Evolutionary conservation across 1,284 basidiomycete species (phyloP).

Genomic region (Bjerkandera adusta): DNA sequence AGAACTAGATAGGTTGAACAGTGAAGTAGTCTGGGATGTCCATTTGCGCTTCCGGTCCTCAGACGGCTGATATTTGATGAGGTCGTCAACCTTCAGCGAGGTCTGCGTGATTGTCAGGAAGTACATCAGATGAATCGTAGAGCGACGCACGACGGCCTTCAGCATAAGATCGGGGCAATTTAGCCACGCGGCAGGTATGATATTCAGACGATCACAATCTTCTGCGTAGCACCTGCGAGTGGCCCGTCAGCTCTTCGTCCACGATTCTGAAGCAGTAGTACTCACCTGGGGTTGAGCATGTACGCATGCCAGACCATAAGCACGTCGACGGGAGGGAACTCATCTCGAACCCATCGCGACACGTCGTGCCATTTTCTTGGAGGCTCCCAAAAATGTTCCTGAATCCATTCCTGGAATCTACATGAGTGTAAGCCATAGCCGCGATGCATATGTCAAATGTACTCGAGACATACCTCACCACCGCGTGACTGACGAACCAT

Average conservation of each 20-base stretch:
- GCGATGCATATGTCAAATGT: constrained; percentile 14
- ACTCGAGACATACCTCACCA: constrained; percentile 4
- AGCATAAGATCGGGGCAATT: not conserved
- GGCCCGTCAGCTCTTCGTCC: not conserved
- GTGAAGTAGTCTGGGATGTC: constrained; percentile 5
- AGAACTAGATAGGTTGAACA: constrained; percentile 14
- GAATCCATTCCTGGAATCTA: not conserved
- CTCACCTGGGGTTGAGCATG: constrained; percentile 43
- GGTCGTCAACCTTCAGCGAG: constrained; percentile 8
- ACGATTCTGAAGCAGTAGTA: constrained; percentile 4
- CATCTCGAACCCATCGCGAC: constrained; percentile 23
- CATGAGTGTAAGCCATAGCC: not conserved
- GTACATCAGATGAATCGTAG: not conserved
- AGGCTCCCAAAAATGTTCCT: not conserved
- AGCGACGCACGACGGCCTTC: constrained; percentile 4
- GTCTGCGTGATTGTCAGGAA: constrained; percentile 2
- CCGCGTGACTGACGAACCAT: not conserved
- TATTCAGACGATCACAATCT: constrained; percentile 13
- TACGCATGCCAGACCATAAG: constrained; percentile 52
- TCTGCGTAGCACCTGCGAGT: constrained; percentile 19
- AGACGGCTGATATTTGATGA: constrained; percentile 9
- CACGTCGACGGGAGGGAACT: constrained; percentile 44
- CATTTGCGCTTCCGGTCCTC: constrained; percentile 1
- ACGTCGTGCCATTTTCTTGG: not conserved
- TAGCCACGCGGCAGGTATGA: not conserved